Base-by-base conservation (phyloP, 106 monocot species). In the Dendrobium chrysotoxum region DNA sequence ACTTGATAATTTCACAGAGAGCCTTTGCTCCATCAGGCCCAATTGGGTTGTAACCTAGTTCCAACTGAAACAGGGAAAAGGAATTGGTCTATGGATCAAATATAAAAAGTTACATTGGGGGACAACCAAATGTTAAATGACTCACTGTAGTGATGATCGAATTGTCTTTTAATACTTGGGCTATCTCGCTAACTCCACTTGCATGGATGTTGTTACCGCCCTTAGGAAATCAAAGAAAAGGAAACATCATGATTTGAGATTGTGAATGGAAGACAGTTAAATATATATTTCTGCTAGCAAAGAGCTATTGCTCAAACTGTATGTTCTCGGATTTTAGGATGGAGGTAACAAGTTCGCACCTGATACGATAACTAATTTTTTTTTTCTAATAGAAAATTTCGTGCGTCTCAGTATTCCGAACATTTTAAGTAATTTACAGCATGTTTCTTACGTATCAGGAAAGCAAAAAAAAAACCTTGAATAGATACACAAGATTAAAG, bases 181-280 rank as follows among this genome's bases (percentile, higher is more conserved):
- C 89, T 82, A 99, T 91, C 28, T 80, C 93, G 82, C 78, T 85
- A n/a, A 80, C 90, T 1, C 99, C 99, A 75, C 61, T 84, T 40
- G 93, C 86, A 89, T 93, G 99, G 74, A 99, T 93, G 80, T 99
- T 99, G 66, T 99, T 99, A 67, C 99, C 93, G 76, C 99, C 99
- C 95, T 95, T 68, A 38, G 28, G 45, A 25, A 26, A 74, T 40
- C 16, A 7, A 74, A 15, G 39, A 74, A 42, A 74, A 42, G n/a
- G 6, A 74, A 74, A 11, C 5, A 61, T 21, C 5, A 6, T 74
- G 74, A 28, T 41, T 20, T 6, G 41, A 42, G 42, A 40, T 20
- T 21, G 18, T 40, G n/a, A 41, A 20, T 71, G 21, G 41, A 70
- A 70, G 31, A 70, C 3, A 31, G 31, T 10, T 70, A n/a, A 23